Percentiles rank a stretch among this genome's conserved stretches.
Conservation (phyloP, 176 grass and related monocot species). For the maize (Zea mays) region DNA sequence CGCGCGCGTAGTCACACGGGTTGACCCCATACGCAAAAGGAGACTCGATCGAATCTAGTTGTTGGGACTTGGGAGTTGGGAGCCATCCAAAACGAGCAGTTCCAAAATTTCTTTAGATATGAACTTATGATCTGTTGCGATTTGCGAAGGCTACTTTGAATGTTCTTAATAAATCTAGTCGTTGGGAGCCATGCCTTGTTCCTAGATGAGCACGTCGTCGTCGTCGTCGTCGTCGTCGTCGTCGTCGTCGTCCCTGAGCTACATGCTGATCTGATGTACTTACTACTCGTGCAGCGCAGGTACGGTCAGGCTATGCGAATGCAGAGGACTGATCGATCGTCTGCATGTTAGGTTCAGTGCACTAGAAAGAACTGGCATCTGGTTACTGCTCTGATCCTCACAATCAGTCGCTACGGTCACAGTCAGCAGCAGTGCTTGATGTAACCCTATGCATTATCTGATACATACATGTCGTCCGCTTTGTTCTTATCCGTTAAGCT, state of each 20-base stretch:
- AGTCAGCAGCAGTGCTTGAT: too few species aligned
- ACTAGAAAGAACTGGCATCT: not conserved
- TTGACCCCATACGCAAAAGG: slow-evolving; percentile 19
- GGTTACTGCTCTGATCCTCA: too few species aligned
- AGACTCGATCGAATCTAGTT: slow-evolving; percentile 18
- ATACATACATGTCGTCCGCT: too few species aligned
- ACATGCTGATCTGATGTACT: not conserved
- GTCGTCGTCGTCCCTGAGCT: not conserved
- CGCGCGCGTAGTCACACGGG: slow-evolving; percentile 18
- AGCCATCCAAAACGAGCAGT: slow-evolving; percentile 1
- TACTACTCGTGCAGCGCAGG: not conserved
- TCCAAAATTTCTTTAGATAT: not conserved
- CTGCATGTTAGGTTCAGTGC: slow-evolving; percentile 22
- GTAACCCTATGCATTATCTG: too few species aligned
- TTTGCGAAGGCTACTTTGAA: not conserved
- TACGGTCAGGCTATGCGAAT: slow-evolving; percentile 25
- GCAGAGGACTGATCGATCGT: not conserved
- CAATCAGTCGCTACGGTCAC: too few species aligned
- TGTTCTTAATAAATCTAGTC: too few species aligned
- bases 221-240: too few species aligned
- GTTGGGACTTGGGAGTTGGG: not conserved
- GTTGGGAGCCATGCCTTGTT: too few species aligned
- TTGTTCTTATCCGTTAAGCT: too few species aligned
- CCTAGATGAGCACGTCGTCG: not conserved
- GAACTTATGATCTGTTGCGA: not conserved